Base-by-base conservation (phyloP, 805 yeast species). In the Metschnikowia matae region DNA sequence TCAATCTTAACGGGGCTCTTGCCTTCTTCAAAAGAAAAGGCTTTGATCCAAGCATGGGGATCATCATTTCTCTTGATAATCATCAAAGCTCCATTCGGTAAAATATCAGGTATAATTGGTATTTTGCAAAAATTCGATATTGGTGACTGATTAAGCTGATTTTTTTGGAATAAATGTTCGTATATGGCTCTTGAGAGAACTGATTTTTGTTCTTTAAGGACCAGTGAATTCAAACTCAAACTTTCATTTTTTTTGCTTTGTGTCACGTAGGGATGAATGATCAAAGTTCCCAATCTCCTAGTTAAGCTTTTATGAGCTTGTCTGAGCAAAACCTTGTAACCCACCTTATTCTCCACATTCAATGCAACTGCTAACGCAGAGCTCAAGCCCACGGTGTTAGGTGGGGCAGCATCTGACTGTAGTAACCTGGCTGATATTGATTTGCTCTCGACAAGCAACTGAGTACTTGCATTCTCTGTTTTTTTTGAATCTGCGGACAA, bases 11-110 rank as follows among this genome's bases (percentile, higher is more conserved):
- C 54, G 10, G 70, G 50, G 50, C 59, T 65, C 13, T 69, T 70
- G 5, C 59, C 40, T 1, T 53, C 58, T 4, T 48, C 54, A 31
- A 72, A 58, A 38, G 66, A 67, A 31, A 55, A 51, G 0, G 77
- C 70, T 10, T 64, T 55, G 5, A 75, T 49, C 79, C 85, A 82
- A 4, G 74, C 65, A 42, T 58, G 59, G 8, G 47, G 8, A 6
- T 80, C 82, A 39, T 72, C 78, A 42, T 68, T 69, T 46, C 65
- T 66, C 49, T 77, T 79, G 55, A 84, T 71, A 48, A 74, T 79
- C 23, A 87, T 46, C 6, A 79, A 47, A 0, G 86, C 91, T 13
- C 95, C 94, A 39, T 69, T 54, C 0, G 87, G 84, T 17, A 85
- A 62, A 1, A 67, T 54, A 0, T 62, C 62, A 1, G 80, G 73